Base-by-base conservation (phyloP, 2,329 filamentous ascomycete species). In the Alternaria dauci region DNA sequence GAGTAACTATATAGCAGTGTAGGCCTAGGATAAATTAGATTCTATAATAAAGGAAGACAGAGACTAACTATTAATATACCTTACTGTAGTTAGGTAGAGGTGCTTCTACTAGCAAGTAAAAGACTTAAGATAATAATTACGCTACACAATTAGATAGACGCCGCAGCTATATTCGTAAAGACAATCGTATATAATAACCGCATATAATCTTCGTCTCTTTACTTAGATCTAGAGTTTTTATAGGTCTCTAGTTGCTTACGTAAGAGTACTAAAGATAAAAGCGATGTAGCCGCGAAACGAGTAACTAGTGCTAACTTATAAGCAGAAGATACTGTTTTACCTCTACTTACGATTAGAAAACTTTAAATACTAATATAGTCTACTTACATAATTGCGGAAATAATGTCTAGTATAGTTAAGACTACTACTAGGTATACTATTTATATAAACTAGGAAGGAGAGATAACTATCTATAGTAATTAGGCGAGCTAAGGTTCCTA, bases 391-490 rank as follows among this genome's bases (percentile, higher is more conserved):
- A 56, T 9, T 18, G 38, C 46, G 38, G 54, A 51, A 56, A 47
- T 6, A 30, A 56, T 56, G 16, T 56, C 46, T 1, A 56, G 54
- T 59, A 55, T 54, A 59, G 57, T 51, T 11, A 30, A 41, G 30
- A 51, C 4, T 7, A 44, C 30, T 3, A 59, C 38, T 5, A 59
- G 30, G 32, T 59, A 44, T 44, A 59, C 28, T 3, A 30, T 51
- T 44, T 16, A 59, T 55, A 59, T 51, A n/a, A 8, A 39, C 57
- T 20, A 55, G 39, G 9, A 36, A 46, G 44, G 57, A 59, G 44
- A 59, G 9, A 59, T 20, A 11, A 59, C 55, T 7, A 46, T 50
- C 30, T 55, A 51, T 8, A 59, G 38, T 23, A 55, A 30, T 39
- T 12, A 20, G 32, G 16, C 30, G 28, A 59, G 57, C 57, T 59